Evolutionary conservation across 208 protist genomes (phyloP).

Genomic region (Trypanosoma platydactyli): DNA sequence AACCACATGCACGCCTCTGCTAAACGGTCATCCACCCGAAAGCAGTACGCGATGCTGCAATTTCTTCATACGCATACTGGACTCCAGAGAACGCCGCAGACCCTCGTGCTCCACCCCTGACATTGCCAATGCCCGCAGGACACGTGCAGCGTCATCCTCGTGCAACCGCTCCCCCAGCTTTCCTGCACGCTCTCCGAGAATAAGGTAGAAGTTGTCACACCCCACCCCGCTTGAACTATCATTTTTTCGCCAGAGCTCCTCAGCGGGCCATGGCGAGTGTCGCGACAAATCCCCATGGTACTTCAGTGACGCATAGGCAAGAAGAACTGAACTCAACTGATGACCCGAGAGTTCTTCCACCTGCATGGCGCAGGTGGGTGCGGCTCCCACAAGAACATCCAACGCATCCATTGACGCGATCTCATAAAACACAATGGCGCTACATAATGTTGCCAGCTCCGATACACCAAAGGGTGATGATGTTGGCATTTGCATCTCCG

Average conservation of each 20-base stretch:
- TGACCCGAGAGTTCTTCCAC: conserved; percentile 50
- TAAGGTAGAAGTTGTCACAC: conserved; percentile 48
- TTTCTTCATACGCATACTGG: conserved; percentile 56
- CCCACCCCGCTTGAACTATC: not conserved
- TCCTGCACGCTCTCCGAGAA: conserved; percentile 53
- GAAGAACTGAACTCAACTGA: conserved; percentile 58
- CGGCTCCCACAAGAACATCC: conserved; percentile 44
- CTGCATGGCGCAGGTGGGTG: conserved; percentile 40
- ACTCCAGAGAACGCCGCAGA: conserved; percentile 57
- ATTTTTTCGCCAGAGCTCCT: not conserved
- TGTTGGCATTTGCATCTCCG: not conserved
- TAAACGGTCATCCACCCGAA: not conserved
- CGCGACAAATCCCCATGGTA: conserved; percentile 31
- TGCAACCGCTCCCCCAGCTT: conserved; percentile 49
- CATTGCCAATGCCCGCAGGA: conserved; percentile 64
- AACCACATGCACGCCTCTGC: too few species aligned
- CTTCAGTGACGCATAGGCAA: conserved; percentile 60
- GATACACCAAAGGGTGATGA: conserved; percentile 19
- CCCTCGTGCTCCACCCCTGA: conserved; percentile 50
- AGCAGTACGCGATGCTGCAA: conserved; percentile 33
- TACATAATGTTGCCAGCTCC: conserved; percentile 56
- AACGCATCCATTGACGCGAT: conserved; percentile 42
- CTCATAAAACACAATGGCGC: conserved; percentile 69
- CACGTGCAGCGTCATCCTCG: conserved; percentile 52
- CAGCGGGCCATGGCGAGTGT: not conserved